Base-by-base conservation (phyloP, 169 alveolate species). In the Plasmodium chabaudi region DNA sequence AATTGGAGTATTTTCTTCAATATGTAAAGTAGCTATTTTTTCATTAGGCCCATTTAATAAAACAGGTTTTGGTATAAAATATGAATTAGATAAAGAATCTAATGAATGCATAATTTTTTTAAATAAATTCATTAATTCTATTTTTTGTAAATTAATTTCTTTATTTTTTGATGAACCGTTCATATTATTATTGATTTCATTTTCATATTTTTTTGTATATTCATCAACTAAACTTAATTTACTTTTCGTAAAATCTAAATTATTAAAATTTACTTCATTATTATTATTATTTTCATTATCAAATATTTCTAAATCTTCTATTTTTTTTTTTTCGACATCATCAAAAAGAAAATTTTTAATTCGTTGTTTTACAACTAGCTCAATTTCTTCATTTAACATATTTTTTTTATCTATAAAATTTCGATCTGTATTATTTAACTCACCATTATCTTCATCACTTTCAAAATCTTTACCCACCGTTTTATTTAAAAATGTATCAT, bases 181-280 rank as follows among this genome's bases (percentile, higher is more conserved):
- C 42, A 34, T 34, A 34, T 89, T 88, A 67, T 68, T 87, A 15
- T 64, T 67, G 46, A 94, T 87, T 92, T 72, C 89, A 13, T 94
- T 91, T 51, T 94, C 92, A 79, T 94, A 93, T 46, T 89, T 87
- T 21, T 94, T 65, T 34, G 97, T 94, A 72, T 94, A 94, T 34
- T 92, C 89, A 44, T 94, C 97, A 12, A 94, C 96, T 75, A 94
- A 64, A n/a, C 97, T 94, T 84, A 82, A 44, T 47, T 87, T 82
- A 61, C 94, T 92, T 82, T 93, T 94, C 9, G 71, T 56, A 74
- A 94, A 94, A 70, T 94, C 96, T 21, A 94, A 55, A 25, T 79
- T 92, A 19, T 72, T 95, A 17, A 79, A 95, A 19, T 57, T 71
- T 9, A 88, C 88, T 86, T 74, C 92, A 23, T 70, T 73, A 39